phyloP scores from a whole-genome alignment of 2,329 filamentous ascomycete genomes.

The Fusarium coicis region DNA sequence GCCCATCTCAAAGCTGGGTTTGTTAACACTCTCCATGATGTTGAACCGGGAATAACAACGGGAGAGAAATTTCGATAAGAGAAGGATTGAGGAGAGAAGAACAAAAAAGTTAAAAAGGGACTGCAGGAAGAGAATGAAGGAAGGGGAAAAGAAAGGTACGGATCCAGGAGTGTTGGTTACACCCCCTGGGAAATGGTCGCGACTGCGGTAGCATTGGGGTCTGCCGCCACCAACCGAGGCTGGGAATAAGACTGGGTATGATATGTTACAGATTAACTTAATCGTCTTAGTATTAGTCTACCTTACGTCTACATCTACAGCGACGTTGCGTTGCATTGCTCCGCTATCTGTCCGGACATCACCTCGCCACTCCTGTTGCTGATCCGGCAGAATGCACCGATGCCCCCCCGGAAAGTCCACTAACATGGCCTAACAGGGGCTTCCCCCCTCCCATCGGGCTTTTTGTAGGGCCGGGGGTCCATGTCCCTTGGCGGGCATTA shows the following conservation, averaged over 20 bases:
- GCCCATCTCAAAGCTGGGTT: conserved; percentile 41
- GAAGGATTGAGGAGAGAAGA: not conserved
- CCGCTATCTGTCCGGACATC: not conserved
- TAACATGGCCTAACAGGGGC: not conserved
- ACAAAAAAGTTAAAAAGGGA: not conserved
- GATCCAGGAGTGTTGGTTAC: too few species aligned
- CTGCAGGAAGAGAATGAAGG: not conserved
- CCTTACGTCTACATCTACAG: not conserved
- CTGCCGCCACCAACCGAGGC: conserved; percentile 18
- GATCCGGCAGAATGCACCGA: conserved; percentile 25
- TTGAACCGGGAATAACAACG: not conserved
- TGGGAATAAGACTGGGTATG: not conserved
- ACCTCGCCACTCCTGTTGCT: not conserved
- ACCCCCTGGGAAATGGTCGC: not conserved
- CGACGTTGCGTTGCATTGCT: not conserved
- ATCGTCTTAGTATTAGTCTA: not conserved
- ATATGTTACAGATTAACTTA: not conserved
- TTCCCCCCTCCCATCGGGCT: not conserved
- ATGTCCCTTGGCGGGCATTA: too few species aligned
- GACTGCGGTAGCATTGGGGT: not conserved
- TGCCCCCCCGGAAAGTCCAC: not conserved
- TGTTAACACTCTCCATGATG: conserved; percentile 37
- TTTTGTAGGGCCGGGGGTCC: not conserved
- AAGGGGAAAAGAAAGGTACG: too few species aligned
- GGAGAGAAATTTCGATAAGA: not conserved